Percentiles rank a stretch among this genome's conserved stretches.
Conservation (phyloP, 164 flowering plant genomes). For the Macadamia integrifolia region DNA sequence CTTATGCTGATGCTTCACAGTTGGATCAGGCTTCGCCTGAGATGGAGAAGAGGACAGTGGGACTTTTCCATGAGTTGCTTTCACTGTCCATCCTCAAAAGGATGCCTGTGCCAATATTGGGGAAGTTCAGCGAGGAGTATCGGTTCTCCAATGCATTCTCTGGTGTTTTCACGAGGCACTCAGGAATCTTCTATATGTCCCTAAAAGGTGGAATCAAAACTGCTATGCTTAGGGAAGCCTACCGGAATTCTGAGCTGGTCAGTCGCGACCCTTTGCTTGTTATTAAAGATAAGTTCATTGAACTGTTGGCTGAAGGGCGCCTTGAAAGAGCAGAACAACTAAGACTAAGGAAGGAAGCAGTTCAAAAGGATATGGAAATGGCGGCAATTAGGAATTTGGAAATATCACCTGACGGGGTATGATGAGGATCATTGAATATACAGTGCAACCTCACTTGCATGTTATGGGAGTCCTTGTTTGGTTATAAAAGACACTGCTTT, state of each 20-base stretch:
- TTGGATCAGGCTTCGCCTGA: conserved; percentile 37
- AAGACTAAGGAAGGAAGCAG: conserved; percentile 36
- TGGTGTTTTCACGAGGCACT: no score
- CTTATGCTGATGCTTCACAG: no score
- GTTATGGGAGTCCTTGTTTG: no score
- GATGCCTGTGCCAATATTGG: conserved; percentile 33
- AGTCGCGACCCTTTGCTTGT: conserved; percentile 74
- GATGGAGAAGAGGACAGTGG: conserved; percentile 92
- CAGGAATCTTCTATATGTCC: no score
- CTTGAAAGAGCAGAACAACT: conserved; percentile 31
- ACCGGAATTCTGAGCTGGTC: conserved; percentile 52
- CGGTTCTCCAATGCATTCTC: background rate
- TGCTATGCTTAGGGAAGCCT: conserved; percentile 78
- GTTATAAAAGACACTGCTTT: no score
- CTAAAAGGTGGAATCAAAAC: no score
- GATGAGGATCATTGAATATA: conserved; percentile 1
- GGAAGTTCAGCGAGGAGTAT: conserved; percentile 74
- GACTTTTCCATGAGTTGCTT: conserved; percentile 83
- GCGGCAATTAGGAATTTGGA: conserved; percentile 28
- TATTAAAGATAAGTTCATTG: conserved; percentile 69
- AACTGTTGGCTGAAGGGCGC: conserved; percentile 67
- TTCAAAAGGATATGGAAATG: conserved; percentile 48
- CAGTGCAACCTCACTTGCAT: background rate
- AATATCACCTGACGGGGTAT: background rate
- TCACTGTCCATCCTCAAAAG: conserved; percentile 50